A percentile compares a stretch with the other conserved stretches of the same genome.
Conservation (phyloP, 2,329 filamentous ascomycete genomes). For the Aspergillus pseudoglaucus region DNA sequence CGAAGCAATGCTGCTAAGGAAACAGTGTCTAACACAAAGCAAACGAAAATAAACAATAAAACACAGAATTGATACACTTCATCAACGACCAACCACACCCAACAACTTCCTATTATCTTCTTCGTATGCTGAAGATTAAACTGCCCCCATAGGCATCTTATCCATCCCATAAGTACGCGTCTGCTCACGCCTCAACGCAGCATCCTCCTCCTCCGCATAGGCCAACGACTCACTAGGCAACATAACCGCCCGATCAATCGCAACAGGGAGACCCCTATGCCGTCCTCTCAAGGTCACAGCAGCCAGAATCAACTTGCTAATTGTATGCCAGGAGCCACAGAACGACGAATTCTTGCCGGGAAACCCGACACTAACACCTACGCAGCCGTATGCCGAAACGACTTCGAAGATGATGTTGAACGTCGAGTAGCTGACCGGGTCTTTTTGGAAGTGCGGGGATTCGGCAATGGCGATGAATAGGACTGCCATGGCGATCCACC, state of each 20-base stretch:
- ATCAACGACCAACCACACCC: background rate
- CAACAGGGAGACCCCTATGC: slow-evolving; percentile 52
- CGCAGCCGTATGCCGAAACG: slow-evolving; percentile 51
- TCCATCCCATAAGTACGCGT: slow-evolving; percentile 17
- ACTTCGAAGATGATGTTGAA: slow-evolving; percentile 52
- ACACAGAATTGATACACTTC: background rate
- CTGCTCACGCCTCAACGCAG: slow-evolving; percentile 25
- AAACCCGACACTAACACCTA: slow-evolving; percentile 55
- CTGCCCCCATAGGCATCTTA: slow-evolving; percentile 19
- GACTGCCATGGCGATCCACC: slow-evolving; percentile 58
- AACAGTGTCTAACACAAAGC: background rate
- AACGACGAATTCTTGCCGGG: slow-evolving; percentile 52
- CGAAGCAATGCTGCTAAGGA: background rate
- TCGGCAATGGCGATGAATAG: slow-evolving; percentile 57
- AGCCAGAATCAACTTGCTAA: slow-evolving; percentile 54
- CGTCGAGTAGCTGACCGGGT: slow-evolving; percentile 50
- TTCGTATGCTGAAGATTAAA: slow-evolving; percentile 9
- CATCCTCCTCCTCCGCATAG: slow-evolving; percentile 39
- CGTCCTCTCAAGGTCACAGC: slow-evolving; percentile 53
- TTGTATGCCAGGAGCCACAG: slow-evolving; percentile 47
- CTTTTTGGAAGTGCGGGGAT: slow-evolving; percentile 46
- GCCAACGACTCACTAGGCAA: slow-evolving; percentile 34
- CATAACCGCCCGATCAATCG: slow-evolving; percentile 48
- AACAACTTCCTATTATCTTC: background rate
- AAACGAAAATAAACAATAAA: background rate